Percentiles rank a stretch among this genome's conserved stretches.
phyloP scores from a whole-genome alignment of 2,329 filamentous ascomycete genomes.

The Fusarium odoratissimum region DNA sequence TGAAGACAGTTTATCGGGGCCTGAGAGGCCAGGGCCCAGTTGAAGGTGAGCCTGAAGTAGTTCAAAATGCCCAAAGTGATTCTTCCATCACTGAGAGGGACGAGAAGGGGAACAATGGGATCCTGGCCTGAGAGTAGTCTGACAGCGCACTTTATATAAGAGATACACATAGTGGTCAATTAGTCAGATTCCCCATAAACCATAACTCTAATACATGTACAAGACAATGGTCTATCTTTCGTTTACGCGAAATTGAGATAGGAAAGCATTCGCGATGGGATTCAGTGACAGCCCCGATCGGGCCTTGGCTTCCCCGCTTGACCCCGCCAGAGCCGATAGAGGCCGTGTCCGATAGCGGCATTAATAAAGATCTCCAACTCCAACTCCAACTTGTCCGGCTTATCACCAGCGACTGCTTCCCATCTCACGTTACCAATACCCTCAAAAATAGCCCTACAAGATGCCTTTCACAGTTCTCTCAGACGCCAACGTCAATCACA shows the following conservation, averaged over 20 bases:
- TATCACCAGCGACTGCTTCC: not conserved
- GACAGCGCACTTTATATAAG: too few species aligned
- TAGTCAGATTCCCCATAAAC: accelerated
- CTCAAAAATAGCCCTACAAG: not conserved
- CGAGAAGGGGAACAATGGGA: not conserved
- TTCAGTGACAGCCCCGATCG: not conserved
- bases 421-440: too few species aligned
- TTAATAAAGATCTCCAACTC: not conserved
- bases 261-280: not conserved
- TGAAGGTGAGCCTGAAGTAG: not conserved
- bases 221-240: not conserved
- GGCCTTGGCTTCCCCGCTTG: not conserved
- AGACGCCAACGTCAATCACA: slow-evolving; percentile 38
- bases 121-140: not conserved
- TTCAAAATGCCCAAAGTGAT: not conserved
- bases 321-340: not conserved
- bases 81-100: not conserved
- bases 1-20: slow-evolving; percentile 17
- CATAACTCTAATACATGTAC: accelerated
- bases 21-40: not conserved
- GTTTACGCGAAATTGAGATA: not conserved
- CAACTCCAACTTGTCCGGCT: not conserved
- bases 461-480: slow-evolving; percentile 45
- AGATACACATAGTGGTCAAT: not conserved
- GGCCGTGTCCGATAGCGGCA: slow-evolving; percentile 2